phyloP scores from a whole-genome alignment of 2,329 filamentous ascomycete species.

The Fusarium liriodendri region DNA sequence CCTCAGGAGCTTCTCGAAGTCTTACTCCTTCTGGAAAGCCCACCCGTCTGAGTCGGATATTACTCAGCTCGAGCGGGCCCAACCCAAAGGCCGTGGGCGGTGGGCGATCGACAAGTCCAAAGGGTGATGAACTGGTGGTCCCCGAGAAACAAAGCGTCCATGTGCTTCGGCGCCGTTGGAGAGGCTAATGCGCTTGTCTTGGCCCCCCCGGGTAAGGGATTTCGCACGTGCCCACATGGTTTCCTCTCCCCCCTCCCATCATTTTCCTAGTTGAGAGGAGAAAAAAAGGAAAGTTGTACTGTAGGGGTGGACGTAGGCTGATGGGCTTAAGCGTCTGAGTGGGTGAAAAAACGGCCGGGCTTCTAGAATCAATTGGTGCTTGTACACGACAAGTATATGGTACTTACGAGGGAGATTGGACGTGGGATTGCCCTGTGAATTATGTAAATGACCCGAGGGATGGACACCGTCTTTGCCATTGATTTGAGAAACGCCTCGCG shows the following conservation, averaged over 20 bases:
- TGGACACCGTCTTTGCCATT: not conserved
- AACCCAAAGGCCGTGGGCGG: not conserved
- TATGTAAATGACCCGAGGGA: slow-evolving; percentile 25
- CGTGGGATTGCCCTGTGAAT: slow-evolving; percentile 1
- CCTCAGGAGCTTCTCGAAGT: not conserved
- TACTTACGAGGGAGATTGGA: slow-evolving; percentile 19
- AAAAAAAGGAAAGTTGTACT: not conserved
- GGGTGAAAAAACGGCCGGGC: not conserved
- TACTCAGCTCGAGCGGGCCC: slow-evolving; percentile 20
- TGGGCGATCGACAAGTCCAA: slow-evolving; percentile 9
- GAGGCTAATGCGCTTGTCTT: slow-evolving; percentile 13
- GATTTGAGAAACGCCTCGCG: not conserved
- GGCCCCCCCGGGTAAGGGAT: slow-evolving; percentile 3
- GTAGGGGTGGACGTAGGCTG: slow-evolving; percentile 21
- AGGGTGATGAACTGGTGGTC: not conserved
- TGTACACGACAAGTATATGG: slow-evolving; percentile 20
- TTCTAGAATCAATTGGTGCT: slow-evolving; percentile 26
- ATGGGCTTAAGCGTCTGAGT: slow-evolving; percentile 13
- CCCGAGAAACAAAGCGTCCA: not conserved
- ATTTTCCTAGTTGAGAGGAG: not conserved
- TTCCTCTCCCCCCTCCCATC: not conserved
- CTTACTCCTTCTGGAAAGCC: slow-evolving; percentile 27
- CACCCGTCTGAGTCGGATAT: slow-evolving; percentile 10
- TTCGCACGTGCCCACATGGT: slow-evolving; percentile 8
- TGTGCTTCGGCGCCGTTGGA: slow-evolving; percentile 17